A percentile compares a stretch with the other conserved stretches of the same genome.
Conservation (phyloP, 805 yeast species). For the Saturnispora sanitii region DNA sequence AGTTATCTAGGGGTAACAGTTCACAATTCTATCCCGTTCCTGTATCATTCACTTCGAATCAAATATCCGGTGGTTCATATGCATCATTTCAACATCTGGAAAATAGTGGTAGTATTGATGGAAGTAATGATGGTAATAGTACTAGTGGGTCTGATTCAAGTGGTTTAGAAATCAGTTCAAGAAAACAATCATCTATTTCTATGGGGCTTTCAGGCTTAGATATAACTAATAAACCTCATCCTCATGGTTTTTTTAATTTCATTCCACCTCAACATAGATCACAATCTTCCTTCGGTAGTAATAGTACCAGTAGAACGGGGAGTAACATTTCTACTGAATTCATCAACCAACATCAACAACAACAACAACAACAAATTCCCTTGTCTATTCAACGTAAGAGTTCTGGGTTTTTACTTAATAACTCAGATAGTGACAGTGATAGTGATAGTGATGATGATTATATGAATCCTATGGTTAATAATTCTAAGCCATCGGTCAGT, state of each 20-base stretch:
- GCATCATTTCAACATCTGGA: conserved; percentile 7
- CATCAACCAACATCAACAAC: conserved; percentile 1
- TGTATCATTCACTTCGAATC: neutral
- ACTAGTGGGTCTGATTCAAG: neutral
- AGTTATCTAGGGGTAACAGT: too few species aligned
- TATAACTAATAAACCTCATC: conserved; percentile 13
- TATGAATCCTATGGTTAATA: neutral
- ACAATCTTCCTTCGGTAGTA: too few species aligned
- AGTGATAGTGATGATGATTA: neutral
- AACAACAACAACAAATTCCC: neutral
- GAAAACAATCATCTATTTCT: conserved; percentile 13
- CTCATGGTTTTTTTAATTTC: neutral
- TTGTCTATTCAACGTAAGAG: neutral
- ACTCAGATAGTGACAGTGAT: neutral
- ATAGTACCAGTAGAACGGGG: too few species aligned
- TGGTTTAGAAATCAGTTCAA: neutral
- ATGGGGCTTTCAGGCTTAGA: conserved; percentile 26
- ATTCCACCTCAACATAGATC: neutral
- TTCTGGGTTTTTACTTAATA: conserved; percentile 1
- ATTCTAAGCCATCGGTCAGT: conserved; percentile 13
- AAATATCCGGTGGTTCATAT: neutral
- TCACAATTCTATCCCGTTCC: neutral
- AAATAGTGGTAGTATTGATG: neutral
- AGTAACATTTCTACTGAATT: neutral
- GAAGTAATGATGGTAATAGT: neutral